A percentile compares a stretch with the other conserved stretches of the same genome.
phyloP scores from a whole-genome alignment of 495 filamentous ascomycete species.

The Filosporella fistucella region DNA sequence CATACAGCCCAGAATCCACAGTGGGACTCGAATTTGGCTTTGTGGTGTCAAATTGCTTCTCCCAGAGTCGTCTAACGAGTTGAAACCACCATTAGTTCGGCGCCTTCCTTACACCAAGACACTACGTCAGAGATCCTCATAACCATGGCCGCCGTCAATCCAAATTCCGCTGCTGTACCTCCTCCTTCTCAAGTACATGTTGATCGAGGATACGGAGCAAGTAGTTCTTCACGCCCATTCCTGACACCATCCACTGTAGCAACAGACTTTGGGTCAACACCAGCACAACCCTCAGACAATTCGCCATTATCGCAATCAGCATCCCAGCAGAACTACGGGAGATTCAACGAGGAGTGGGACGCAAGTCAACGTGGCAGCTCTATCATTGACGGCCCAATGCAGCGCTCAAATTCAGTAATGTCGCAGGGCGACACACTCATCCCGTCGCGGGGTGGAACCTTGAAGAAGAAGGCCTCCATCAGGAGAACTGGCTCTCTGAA shows the following conservation, averaged over 20 bases:
- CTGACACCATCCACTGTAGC: slow-evolving; percentile 21
- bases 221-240: slow-evolving; percentile 8
- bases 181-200: slow-evolving; percentile 13
- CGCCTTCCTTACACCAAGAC: background rate
- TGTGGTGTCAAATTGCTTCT: no score
- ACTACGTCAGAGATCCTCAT: background rate
- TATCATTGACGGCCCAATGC: slow-evolving; percentile 49
- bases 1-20: no score
- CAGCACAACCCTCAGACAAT: slow-evolving; percentile 33
- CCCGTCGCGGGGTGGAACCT: slow-evolving; percentile 69
- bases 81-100: slow-evolving; percentile 7
- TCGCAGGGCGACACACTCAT: slow-evolving; percentile 37
- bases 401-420: slow-evolving; percentile 46
- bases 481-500: slow-evolving; percentile 69
- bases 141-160: slow-evolving; percentile 15
- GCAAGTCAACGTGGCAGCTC: slow-evolving; percentile 61
- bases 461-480: slow-evolving; percentile 82
- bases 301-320: slow-evolving; percentile 42
- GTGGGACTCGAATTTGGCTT: no score
- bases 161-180: slow-evolving; percentile 4
- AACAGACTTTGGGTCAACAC: slow-evolving; percentile 36
- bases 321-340: slow-evolving; percentile 23
- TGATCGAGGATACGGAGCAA: slow-evolving; percentile 21
- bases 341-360: slow-evolving; percentile 73
- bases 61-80: no score